These are phyloP conservation scores for Trichoderma koningiopsis DNA, from an alignment of 2,329 filamentous ascomycete genomes.

Conservation along the genomic window DNA sequence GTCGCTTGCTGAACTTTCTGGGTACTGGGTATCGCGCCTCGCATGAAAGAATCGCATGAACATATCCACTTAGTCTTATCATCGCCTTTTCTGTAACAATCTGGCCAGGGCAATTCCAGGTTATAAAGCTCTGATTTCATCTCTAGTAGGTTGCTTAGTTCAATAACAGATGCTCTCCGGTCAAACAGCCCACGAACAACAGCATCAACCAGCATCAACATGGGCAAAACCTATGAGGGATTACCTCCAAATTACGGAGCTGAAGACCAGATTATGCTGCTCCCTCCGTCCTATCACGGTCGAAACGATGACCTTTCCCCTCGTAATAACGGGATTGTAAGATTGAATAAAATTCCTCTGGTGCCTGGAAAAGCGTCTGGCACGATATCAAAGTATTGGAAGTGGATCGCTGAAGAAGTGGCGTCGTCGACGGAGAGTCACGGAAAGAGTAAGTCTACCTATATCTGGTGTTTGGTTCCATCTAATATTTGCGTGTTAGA, in stretches of 20 bases:
- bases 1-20: too few species aligned
- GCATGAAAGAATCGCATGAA: too few species aligned
- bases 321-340: background rate
- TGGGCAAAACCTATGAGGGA: background rate
- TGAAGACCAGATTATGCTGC: background rate
- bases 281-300: conserved; percentile 7
- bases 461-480: background rate
- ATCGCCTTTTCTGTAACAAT: too few species aligned
- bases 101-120: too few species aligned
- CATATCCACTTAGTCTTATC: too few species aligned
- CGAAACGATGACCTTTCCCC: background rate
- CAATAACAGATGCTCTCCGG: background rate
- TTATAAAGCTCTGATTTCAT: background rate
- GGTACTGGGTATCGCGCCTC: too few species aligned
- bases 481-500: conserved; percentile 1
- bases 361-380: background rate
- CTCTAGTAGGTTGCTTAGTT: background rate
- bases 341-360: background rate
- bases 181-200: background rate
- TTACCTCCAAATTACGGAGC: conserved; percentile 1
- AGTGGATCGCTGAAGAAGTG: conserved; percentile 17
- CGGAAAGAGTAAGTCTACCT: background rate
- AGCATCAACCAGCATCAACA: background rate
- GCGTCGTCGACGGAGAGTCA: background rate
- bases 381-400: conserved; percentile 7